Evolutionary conservation across 192 early-diverging fungal species (phyloP), one percentile per base, ranked within the genome.

Genomic region (Entophlyctis luteolus): DNA sequence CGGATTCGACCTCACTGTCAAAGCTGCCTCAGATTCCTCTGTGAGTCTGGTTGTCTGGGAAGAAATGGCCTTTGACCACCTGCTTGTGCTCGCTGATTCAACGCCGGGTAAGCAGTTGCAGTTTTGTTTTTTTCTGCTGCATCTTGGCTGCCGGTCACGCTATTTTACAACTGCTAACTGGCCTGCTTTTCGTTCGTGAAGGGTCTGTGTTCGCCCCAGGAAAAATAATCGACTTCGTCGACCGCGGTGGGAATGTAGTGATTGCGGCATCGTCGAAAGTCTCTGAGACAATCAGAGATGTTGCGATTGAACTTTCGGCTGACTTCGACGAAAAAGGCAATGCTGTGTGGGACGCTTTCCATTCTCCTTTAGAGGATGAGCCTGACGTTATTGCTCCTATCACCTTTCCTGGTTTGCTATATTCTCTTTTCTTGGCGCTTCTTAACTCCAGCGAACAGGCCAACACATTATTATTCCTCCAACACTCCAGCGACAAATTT

Each of bases 201-300:
- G 29, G 4, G 0, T 6, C 38, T 59, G 20, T 59, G 8, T 52
- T 23, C 6, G 62, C 55, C 27, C 76, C 87, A 10, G 79, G 72
- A 18, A 67, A 83, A 36, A 75, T 99, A 18, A 75, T 94, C 37
- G 82, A 91, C 48, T 99, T 94, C 73, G 83, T 97, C 39, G 87
- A 94, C 50, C 80, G 86, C 27, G 95, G 94, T 34, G 97, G 95
- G 22, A 99, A 97, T 72, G 72, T 97, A 32, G 38, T 99, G 3
- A 53, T 94, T 12, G 90, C 87, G 2, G 87, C 82, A 1, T 83
- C 86, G 5, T 70, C 82, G 32, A 80, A 87, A 45, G 59, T 89
- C 20, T 81, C 84, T 3, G 89, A 90, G 34, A 74, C 82, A 4
- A 59, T 91, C 3, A 86, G 93, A 12, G 91, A 92, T 62, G 80